phyloP scores from a whole-genome alignment of 495 filamentous ascomycete species.

The Talaromyces proteolyticus region DNA sequence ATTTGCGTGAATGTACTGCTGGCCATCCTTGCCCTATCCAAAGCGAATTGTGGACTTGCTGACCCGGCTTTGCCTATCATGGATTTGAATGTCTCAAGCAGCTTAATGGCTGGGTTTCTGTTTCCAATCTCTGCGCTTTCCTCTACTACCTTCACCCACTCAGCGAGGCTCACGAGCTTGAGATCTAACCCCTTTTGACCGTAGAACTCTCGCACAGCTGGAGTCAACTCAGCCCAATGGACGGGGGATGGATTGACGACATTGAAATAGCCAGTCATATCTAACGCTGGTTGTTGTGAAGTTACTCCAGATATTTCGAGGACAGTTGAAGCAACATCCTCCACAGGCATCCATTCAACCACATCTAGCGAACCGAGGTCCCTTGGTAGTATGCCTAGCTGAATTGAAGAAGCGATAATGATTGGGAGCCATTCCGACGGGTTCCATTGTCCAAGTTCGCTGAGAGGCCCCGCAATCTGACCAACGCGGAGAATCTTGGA shows the following conservation, averaged over 20 bases:
- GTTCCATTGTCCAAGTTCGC: slow-evolving; percentile 39
- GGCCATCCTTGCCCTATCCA: slow-evolving; percentile 7
- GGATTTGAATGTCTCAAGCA: slow-evolving; percentile 11
- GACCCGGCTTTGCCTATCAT: neutral
- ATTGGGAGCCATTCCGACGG: slow-evolving; percentile 48
- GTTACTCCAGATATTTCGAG: neutral
- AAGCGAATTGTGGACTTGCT: neutral
- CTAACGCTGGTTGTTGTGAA: neutral
- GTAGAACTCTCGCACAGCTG: slow-evolving; percentile 2
- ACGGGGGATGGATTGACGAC: slow-evolving; percentile 16
- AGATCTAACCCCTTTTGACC: neutral
- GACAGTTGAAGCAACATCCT: neutral
- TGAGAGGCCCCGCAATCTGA: slow-evolving; percentile 44
- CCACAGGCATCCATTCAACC: neutral
- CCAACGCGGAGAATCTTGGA: slow-evolving; percentile 44
- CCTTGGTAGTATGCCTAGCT: slow-evolving; percentile 37
- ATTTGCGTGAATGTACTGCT: slow-evolving; percentile 16
- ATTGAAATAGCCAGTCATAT: slow-evolving; percentile 10
- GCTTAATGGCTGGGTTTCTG: slow-evolving; percentile 17
- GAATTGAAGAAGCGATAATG: slow-evolving; percentile 30
- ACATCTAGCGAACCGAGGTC: slow-evolving; percentile 19
- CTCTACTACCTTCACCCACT: slow-evolving; percentile 15
- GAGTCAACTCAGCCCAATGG: slow-evolving; percentile 14
- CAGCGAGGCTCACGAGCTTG: slow-evolving; percentile 5
- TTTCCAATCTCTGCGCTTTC: neutral